Evolutionary conservation across 2,329 filamentous ascomycete genomes (phyloP), one percentile per base, ranked within the genome.

Genomic region (Fusarium anthophilum): DNA sequence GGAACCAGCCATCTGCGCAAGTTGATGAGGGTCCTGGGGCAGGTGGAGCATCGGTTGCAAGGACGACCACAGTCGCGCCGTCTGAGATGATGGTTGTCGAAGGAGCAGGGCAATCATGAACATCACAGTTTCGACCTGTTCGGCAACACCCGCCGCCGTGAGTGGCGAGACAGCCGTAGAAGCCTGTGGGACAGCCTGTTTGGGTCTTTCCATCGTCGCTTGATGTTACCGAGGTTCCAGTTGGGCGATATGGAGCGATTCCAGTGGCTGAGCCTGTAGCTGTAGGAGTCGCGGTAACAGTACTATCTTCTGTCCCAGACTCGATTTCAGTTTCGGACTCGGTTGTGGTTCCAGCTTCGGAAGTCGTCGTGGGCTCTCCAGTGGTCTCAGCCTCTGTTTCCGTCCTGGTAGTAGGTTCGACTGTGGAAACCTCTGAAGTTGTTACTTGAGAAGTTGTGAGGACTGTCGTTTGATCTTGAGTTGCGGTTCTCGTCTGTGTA

Each of bases 111-210:
- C 96, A 98, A 12, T 92, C 93, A 0, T 93, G 93, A 0, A 91
- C 92, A 68, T 92, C 90, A 83, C 96, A 98, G 83, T 97, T 89
- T 26, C 95, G 90, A 5, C 94, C 95, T 0, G 94, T 95, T 65
- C 93, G 93, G 83, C 96, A 98, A 84, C 96, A 98, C 5, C 89
- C 89, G 26, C 94, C 94, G 20, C 93, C 94, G 67, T 95, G 94
- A 68, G 91, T 91, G 5, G 96, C 96, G 6, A 92, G 90, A 82
- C 96, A 98, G 57, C 94, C 92, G 82, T 98, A 98, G 86, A 95
- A 98, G 6, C 95, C 95, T 0, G 92, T 95, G 1, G 96, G 96
- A 77, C 96, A 98, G 76, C 82, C 82, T 11, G 78, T 79, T 64
- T 84, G 82, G 17, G 82, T 82, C 2, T 85, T 81, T 12, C 73